Base-by-base conservation (phyloP, 2,329 filamentous ascomycete genomes). In the Fusarium foetens region DNA sequence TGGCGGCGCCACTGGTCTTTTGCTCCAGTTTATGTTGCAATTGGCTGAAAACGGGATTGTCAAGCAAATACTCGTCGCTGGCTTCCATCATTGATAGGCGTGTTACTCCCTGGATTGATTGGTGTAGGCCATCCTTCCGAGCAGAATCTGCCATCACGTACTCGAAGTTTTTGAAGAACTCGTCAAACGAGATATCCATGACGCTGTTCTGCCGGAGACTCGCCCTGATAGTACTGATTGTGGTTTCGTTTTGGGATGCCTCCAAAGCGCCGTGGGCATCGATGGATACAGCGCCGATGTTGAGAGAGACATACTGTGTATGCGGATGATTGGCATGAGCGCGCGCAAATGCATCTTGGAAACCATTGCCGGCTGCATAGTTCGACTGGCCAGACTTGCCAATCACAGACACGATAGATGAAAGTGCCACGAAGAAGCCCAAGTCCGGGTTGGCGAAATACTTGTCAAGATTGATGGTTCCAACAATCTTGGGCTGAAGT, bases 331-430 rank as follows among this genome's bases (percentile, higher is more conserved):
- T 41, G 29, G 31, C 25, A 43, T 63, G 21, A 5, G 54, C 60
- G 7, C 54, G 43, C 1, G 54, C 36, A 27, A 63, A 63, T 4
- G 54, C 60, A 13, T 63, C 60, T 51, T 63, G 60, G 36, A 63
- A 63, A 1, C 60, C 60, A n/a, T 63, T 63, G 0, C 60, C 54
- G 3, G 60, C 60, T 43, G 60, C 60, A 10, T 63, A 63, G 8
- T 63, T 63, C 1, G 60, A 63, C 45, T 63, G 60, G 5, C 60
- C 60, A 60, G 60, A 63, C 19, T 63, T 63, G 6, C 60, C 60
- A 23, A 60, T 60, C 29, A 63, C 54, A 5, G 60, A 63, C 6
- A 63, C 60, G 8, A 63, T 60, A 12, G 60, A 63, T 25, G 60
- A 63, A 0, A 63, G 43, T n/a, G 54, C 21, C 12, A 63, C 60